Base-by-base conservation (phyloP, 306 rosid genomes). In the Potentilla sterilis region DNA sequence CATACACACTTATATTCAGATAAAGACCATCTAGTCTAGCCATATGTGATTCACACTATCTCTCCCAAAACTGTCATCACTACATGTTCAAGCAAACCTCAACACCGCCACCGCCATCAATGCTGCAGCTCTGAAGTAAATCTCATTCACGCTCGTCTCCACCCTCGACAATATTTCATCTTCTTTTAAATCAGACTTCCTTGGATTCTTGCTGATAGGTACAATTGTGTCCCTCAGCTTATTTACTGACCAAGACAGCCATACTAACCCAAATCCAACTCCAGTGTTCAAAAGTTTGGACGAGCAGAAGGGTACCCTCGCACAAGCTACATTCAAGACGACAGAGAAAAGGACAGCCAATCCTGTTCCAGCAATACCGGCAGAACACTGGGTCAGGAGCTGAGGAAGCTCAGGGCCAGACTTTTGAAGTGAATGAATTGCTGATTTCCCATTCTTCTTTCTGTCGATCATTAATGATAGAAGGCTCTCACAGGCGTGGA, bases 321-420 rank as follows among this genome's bases (percentile, higher is more conserved):
- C 93, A 47, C 82, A 83, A 69, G 91, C 88, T 51, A 88, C 55
- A 54, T 90, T 84, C 67, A 79, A 79, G 70, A 82, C 46, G 3
- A 91, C 89, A 28, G 94, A 86, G 84, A 94, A 79, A 51, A 94
- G 86, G 58, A 94, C 87, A 4, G 92, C 95, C 22, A 94, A 58
- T 48, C 96, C 97, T 5, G 97, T 88, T 77, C 98, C 98, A 11
- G 94, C 96, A 12, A 94, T 87, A 73, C 93, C 81, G 16, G 87
- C 93, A 68, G 97, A 88, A 77, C 91, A 78, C 75, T 86, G 90
- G 43, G 88, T 82, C 70, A 91, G 87, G 75, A 94, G 87, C 86
- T 87, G 95, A 1, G 94, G 81, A 86, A 94, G 86, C 85, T 94
- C 96, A 0, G 93, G 90, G 34, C 97, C 88, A 2, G 88, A 88